Percentiles rank a stretch among this genome's conserved stretches.
These are phyloP conservation scores for Dovyalis caffra DNA, from an alignment of 345 rosid genomes.

Conservation along the genomic window DNA sequence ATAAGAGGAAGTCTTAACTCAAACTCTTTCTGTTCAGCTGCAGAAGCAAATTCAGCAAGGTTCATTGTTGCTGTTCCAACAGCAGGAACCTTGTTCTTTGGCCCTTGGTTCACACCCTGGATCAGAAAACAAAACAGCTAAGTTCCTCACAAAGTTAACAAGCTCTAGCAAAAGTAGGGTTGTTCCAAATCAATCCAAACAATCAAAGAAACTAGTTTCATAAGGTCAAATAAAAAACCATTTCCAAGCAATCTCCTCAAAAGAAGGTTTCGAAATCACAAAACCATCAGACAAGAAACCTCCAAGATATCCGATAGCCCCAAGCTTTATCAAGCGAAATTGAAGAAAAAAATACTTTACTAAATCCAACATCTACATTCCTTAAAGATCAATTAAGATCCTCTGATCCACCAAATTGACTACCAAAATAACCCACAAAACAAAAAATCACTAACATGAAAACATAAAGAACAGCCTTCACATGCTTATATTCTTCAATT, in stretches of 20 bases:
- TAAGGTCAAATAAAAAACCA: neutral
- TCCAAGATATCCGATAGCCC: neutral
- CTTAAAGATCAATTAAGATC: constrained; percentile 2
- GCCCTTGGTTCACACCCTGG: constrained; percentile 63
- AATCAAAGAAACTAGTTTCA: neutral
- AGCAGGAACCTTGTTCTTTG: constrained; percentile 52
- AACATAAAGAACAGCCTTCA: neutral
- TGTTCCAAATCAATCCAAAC: neutral
- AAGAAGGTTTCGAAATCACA: neutral
- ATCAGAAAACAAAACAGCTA: constrained; percentile 1
- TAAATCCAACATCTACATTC: constrained; percentile 1
- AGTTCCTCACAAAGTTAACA: neutral
- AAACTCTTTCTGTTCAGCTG: constrained; percentile 55
- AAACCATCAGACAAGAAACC: neutral
- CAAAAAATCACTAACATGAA: neutral
- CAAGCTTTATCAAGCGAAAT: neutral
- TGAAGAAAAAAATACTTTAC: neutral
- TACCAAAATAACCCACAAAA: neutral
- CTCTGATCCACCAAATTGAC: neutral
- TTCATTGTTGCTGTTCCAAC: constrained; percentile 60
- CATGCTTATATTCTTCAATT: neutral
- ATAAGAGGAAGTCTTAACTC: constrained; percentile 59
- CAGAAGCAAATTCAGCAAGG: constrained; percentile 60
- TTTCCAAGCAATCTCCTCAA: neutral
- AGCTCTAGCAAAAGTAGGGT: no score